phyloP scores from a whole-genome alignment of 192 early-diverging fungal genomes.

The Backusella psychrophila region DNA sequence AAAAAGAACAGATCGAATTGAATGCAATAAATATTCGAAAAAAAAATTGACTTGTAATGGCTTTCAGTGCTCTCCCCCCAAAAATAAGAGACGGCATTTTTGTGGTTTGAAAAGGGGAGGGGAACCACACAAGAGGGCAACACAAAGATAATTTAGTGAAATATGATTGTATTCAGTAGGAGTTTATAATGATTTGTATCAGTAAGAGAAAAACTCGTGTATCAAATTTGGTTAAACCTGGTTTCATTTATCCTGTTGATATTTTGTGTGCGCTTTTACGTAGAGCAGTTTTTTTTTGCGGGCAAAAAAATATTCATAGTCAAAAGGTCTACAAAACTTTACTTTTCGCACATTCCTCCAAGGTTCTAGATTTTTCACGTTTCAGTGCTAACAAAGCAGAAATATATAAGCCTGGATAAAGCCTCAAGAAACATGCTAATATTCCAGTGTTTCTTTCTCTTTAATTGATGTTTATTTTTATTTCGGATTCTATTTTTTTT shows the following conservation, averaged over 20 bases:
- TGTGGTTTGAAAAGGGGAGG: background rate
- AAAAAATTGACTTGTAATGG: background rate
- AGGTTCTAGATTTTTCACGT: slow-evolving; percentile 6
- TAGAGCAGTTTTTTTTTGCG: background rate
- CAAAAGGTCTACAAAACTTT: background rate
- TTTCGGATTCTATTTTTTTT: background rate
- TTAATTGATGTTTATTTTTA: slow-evolving; percentile 3
- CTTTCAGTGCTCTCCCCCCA: background rate
- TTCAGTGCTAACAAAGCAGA: background rate
- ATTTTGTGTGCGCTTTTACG: background rate
- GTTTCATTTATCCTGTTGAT: background rate
- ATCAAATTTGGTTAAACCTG: slow-evolving; percentile 1
- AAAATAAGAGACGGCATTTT: background rate
- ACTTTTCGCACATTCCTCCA: background rate
- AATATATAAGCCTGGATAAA: background rate
- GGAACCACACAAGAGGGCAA: background rate
- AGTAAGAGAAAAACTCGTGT: slow-evolving; percentile 4
- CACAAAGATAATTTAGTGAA: slow-evolving; percentile 14
- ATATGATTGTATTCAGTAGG: slow-evolving; percentile 9
- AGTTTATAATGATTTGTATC: background rate
- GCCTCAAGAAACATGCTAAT: background rate
- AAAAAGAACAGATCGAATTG: background rate
- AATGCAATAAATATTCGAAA: background rate
- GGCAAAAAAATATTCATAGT: too few relatives aligned
- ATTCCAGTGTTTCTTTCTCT: background rate